Base-by-base conservation (phyloP, 176 grass and related monocot species). In the Carex littledalei region DNA sequence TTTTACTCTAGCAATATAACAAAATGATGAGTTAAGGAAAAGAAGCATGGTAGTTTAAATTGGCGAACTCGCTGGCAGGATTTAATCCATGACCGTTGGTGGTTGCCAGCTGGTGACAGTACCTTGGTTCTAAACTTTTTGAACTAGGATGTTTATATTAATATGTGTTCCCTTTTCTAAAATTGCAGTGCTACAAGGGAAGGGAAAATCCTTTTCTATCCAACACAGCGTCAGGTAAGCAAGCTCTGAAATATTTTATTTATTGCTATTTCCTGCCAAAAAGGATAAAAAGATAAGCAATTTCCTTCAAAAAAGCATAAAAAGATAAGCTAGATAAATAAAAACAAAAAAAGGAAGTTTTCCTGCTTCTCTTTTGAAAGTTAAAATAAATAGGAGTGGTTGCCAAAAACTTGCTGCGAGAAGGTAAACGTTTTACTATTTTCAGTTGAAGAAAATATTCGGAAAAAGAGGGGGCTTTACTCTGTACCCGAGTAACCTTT, bases 201-300 rank as follows among this genome's bases (percentile, higher is more conserved):
- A 78, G 95, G 92, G 55, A 87, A 87, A 79, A 88, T 95, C 31
- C 91, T 99, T n/a, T 99, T 99, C 86, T 99, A 99, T 92, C 96
- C 96, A 84, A 91, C 90, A 76, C 87, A 88, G 45, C 89, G 84
- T 55, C 86, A 92, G 84, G 96, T 95, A 85, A 91, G 85, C 39
- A 49, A 82, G 16, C 24, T 66, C 66, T 72, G 35, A 12, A 20
- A 61, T 20, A 67, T 55, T 77, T 31, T 77, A 32, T 11, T 31
- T 56, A 78, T 56, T 17, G 4, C 24, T 74, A 78, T 8, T 54
- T 52, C 18, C 43, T 75, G 71, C 72, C 72, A 55, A 76, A 15
- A 54, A 24, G 21, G 72, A 72, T 67, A 67, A 47, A 39, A 72
- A 72, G 10, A 67, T 37, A 67, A 6, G 2, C 34, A 2, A 16